Evolutionary conservation across 2,329 filamentous ascomycete species (phyloP).

Genomic region (Geosmithia putterillii): DNA sequence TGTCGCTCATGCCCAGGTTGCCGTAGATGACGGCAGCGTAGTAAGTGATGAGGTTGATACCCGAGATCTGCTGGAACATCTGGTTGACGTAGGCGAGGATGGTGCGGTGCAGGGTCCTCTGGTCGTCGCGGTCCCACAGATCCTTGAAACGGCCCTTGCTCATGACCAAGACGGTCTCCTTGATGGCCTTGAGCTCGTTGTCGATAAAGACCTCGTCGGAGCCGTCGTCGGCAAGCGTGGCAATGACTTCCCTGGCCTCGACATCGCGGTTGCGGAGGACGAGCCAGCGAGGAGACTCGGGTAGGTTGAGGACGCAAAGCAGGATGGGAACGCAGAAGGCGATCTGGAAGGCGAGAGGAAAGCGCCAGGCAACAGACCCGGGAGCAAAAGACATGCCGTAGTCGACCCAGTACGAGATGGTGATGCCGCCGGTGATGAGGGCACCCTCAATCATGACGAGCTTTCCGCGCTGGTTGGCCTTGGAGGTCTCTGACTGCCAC

Average conservation of each 20-base stretch:
- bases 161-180: conserved; percentile 55
- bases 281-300: conserved; percentile 39
- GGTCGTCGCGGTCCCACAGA: conserved; percentile 44
- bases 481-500: conserved; percentile 49
- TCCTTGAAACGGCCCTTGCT: conserved; percentile 47
- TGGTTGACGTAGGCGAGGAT: conserved; percentile 50
- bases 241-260: conserved; percentile 33
- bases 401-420: conserved; percentile 48
- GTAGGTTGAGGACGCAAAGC: conserved; percentile 34
- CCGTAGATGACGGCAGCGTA: conserved; percentile 49
- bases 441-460: conserved; percentile 49
- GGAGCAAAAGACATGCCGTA: conserved; percentile 40
- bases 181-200: conserved; percentile 46
- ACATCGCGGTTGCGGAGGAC: conserved; percentile 31
- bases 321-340: conserved; percentile 48
- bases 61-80: conserved; percentile 52
- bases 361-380: conserved; percentile 35
- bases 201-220: conserved; percentile 44
- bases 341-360: conserved; percentile 43
- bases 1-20: conserved; percentile 37
- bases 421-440: conserved; percentile 43
- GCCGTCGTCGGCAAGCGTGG: conserved; percentile 41
- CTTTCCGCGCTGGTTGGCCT: conserved; percentile 44
- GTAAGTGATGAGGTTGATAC: conserved; percentile 51
- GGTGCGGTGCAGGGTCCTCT: conserved; percentile 45